These are phyloP conservation scores for Cutaneotrichosporon sp. DNA, from an alignment of 1,284 basidiomycete genomes.

Conservation along the genomic window DNA sequence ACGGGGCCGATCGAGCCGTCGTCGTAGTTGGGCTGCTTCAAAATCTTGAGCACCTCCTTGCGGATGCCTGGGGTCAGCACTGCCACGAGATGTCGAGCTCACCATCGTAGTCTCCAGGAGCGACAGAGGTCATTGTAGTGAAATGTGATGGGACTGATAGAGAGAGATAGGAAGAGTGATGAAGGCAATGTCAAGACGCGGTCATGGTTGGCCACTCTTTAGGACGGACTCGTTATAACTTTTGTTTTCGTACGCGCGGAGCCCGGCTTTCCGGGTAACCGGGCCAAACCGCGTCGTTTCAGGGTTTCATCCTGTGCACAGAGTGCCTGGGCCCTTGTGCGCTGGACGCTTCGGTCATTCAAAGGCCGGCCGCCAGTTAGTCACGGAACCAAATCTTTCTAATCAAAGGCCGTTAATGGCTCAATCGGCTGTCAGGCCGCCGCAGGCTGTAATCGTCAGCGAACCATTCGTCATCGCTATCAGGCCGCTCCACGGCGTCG, in stretches of 20 bases:
- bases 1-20: constrained; percentile 47
- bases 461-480: no score
- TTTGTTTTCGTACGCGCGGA: not conserved
- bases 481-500: no score
- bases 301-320: no score
- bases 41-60: constrained; percentile 41
- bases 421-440: no score
- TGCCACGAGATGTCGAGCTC: constrained; percentile 3
- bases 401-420: no score
- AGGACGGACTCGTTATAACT: not conserved
- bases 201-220: not conserved
- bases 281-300: not conserved
- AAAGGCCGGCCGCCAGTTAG: no score
- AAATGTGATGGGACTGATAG: not conserved
- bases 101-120: constrained; percentile 41
- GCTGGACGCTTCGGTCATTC: no score
- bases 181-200: not conserved
- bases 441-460: no score
- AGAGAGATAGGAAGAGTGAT: not conserved
- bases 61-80: constrained; percentile 29
- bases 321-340: no score
- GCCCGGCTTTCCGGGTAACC: no score
- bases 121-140: constrained; percentile 27
- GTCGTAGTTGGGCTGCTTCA: constrained; percentile 48
- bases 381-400: no score